Percentiles rank a stretch among this genome's conserved stretches.
phyloP scores from a whole-genome alignment of 2,329 filamentous ascomycete genomes.

The Fusarium floridanum region DNA sequence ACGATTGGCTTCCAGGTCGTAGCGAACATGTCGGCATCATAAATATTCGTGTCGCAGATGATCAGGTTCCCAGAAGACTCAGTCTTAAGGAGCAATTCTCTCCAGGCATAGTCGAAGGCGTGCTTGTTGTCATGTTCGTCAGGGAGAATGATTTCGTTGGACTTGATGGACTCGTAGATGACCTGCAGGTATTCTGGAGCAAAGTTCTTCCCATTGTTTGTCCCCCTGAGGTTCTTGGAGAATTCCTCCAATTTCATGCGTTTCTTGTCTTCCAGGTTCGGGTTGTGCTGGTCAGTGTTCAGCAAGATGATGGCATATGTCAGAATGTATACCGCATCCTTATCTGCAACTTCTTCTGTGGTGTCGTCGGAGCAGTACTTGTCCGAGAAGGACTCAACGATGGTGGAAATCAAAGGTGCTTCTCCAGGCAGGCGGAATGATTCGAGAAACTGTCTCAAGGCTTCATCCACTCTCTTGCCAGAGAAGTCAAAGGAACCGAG shows the following conservation, averaged over 20 bases:
- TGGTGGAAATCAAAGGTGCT: constrained; percentile 91
- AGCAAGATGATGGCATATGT: constrained; percentile 98
- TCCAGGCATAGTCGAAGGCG: constrained; percentile 98
- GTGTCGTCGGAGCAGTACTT: constrained; percentile 81
- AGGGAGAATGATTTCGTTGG: constrained; percentile 94
- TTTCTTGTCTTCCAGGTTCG: constrained; percentile 81
- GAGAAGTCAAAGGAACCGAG: constrained; percentile 89
- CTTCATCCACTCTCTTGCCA: constrained; percentile 90
- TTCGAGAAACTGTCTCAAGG: constrained; percentile 86
- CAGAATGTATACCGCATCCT: constrained; percentile 89
- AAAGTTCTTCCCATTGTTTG: constrained; percentile 90
- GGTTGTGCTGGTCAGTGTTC: constrained; percentile 97
- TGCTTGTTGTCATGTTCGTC: constrained; percentile 98
- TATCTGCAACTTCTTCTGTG: constrained; percentile 82
- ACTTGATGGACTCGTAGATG: constrained; percentile 92
- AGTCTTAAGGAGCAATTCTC: constrained; percentile 89
- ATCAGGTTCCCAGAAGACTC: constrained; percentile 79
- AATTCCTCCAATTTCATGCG: constrained; percentile 91
- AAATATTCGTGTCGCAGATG: constrained; percentile 91
- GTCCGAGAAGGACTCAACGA: constrained; percentile 87
- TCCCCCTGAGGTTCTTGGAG: constrained; percentile 87
- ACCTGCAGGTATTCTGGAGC: constrained; percentile 83
- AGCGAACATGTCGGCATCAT: constrained; percentile 97
- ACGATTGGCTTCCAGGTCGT: constrained; percentile 96
- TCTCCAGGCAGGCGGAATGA: constrained; percentile 95